These are phyloP conservation scores for Mycena olivaceomarginata DNA, from an alignment of 768 basidiomycete genomes.

Conservation along the genomic window DNA sequence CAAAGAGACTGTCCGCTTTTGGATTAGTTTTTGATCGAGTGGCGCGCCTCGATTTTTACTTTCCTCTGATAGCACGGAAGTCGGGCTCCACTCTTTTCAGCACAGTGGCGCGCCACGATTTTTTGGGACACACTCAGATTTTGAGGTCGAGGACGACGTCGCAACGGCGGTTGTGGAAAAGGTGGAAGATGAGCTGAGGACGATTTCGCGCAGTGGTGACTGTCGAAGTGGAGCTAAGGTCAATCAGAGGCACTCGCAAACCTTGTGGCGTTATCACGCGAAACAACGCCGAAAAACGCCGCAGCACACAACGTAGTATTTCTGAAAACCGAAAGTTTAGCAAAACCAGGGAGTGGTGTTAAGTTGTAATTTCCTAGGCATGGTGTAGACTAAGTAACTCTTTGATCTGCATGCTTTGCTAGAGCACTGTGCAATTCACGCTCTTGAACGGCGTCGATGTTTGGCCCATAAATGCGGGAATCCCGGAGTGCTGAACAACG, in stretches of 20 bases:
- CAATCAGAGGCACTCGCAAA: no score
- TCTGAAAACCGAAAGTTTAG: background rate
- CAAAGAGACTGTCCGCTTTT: no score
- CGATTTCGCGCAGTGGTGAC: background rate
- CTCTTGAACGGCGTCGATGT: background rate
- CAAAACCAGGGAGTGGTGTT: background rate
- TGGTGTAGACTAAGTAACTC: constrained; percentile 4
- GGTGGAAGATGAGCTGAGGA: background rate
- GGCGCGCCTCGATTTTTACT: background rate
- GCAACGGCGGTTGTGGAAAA: background rate
- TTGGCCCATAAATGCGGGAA: background rate
- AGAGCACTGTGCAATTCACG: constrained; percentile 1
- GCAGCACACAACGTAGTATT: background rate
- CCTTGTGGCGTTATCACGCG: background rate
- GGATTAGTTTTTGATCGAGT: background rate
- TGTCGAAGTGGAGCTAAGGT: background rate
- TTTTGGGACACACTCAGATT: no score
- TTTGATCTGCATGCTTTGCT: background rate
- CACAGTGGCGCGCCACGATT: no score
- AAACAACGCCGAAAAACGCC: background rate
- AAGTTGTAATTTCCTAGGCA: constrained; percentile 1
- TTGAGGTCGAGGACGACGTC: background rate
- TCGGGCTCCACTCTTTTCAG: background rate
- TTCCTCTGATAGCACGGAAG: background rate
- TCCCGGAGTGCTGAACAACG: no score